phyloP scores from a whole-genome alignment of 2,329 filamentous ascomycete species.

The Aspergillus sp. region DNA sequence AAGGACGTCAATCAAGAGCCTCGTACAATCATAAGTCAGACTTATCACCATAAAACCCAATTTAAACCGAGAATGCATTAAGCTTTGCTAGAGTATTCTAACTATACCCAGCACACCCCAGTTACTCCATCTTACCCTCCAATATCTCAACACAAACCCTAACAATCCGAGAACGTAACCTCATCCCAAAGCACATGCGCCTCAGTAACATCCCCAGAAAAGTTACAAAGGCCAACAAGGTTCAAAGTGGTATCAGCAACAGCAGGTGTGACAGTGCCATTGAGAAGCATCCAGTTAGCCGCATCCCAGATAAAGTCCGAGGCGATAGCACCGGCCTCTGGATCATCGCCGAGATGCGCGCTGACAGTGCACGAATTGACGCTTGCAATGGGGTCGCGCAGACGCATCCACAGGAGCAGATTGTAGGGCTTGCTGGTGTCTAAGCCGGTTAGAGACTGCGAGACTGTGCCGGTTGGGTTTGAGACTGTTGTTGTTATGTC shows the following conservation, averaged over 20 bases:
- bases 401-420: not conserved
- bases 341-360: not conserved
- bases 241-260: not conserved
- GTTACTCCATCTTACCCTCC: no score
- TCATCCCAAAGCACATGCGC: not conserved
- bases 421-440: not conserved
- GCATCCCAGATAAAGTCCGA: not conserved
- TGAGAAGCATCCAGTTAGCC: not conserved
- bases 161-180: not conserved
- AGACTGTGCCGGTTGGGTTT: not conserved
- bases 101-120: no score
- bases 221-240: not conserved
- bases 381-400: not conserved
- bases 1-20: no score
- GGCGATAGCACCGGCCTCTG: not conserved
- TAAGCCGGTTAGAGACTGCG: not conserved
- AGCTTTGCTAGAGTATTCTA: no score
- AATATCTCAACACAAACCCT: not conserved
- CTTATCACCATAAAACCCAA: no score
- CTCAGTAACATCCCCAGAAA: not conserved
- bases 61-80: no score
- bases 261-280: not conserved
- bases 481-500: not conserved
- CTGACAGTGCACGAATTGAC: not conserved
- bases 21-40: no score